phyloP scores from a whole-genome alignment of 2,329 filamentous ascomycete genomes.

The Trichoderma atroviride region DNA sequence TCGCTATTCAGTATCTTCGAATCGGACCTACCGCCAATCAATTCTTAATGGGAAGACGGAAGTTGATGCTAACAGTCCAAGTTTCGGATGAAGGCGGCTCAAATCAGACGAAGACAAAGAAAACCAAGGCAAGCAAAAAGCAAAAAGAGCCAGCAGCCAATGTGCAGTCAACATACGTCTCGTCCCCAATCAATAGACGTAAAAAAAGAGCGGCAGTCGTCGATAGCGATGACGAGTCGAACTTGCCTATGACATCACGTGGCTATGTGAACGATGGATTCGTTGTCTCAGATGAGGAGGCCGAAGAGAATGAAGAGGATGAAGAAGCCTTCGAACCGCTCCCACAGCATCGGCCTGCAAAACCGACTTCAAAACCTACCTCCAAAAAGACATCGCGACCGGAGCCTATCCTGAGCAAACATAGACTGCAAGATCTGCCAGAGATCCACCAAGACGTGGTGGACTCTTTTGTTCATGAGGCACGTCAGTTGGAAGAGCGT shows the following conservation, averaged over 20 bases:
- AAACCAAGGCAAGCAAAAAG: conserved; percentile 43
- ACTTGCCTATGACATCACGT: conserved; percentile 47
- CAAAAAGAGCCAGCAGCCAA: conserved; percentile 43
- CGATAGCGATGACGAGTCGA: conserved; percentile 37
- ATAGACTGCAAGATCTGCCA: conserved; percentile 55
- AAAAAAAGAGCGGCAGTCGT: conserved; percentile 33
- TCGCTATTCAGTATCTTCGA: conserved; percentile 73
- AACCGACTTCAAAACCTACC: conserved; percentile 33
- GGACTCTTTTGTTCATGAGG: conserved; percentile 65
- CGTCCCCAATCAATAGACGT: conserved; percentile 52
- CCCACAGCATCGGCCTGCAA: conserved; percentile 42
- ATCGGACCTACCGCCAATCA: conserved; percentile 46
- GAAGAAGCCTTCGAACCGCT: conserved; percentile 52
- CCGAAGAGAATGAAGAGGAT: conserved; percentile 37
- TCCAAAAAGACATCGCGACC: conserved; percentile 47
- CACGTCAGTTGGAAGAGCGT: conserved; percentile 60
- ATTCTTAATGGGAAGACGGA: conserved; percentile 50
- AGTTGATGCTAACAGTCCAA: conserved; percentile 50
- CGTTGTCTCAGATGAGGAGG: conserved; percentile 47
- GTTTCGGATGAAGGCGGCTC: conserved; percentile 39
- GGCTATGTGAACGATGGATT: conserved; percentile 56
- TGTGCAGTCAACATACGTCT: conserved; percentile 51
- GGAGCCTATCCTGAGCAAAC: conserved; percentile 59
- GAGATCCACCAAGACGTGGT: conserved; percentile 66
- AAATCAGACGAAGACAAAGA: conserved; percentile 40